A percentile compares a stretch with the other conserved stretches of the same genome.
phyloP scores from a whole-genome alignment of 805 yeast genomes.

The Schwanniomyces pseudopolymorphus region DNA sequence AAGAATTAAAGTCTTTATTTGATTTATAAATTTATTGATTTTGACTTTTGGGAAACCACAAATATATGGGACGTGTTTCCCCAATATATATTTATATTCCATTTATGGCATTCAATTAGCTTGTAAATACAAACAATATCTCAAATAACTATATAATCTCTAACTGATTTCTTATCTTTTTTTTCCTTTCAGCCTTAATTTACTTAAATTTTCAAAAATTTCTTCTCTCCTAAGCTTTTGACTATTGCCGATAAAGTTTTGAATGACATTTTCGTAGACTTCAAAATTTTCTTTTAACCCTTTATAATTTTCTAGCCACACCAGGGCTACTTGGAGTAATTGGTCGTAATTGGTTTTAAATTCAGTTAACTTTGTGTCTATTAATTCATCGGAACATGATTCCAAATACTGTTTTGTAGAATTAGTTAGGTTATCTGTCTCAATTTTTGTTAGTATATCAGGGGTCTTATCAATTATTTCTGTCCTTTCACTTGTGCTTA shows the following conservation, averaged over 20 bases:
- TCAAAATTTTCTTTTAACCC: constrained; percentile 63
- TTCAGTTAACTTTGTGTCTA: constrained; percentile 33
- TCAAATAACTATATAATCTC: too few species aligned
- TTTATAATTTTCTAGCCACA: constrained; percentile 53
- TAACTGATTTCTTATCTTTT: too few species aligned
- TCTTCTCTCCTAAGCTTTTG: constrained; percentile 67
- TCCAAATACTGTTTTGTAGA: constrained; percentile 26
- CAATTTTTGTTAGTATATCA: constrained; percentile 28
- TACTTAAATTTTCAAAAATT: constrained; percentile 31
- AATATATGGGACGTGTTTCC: too few species aligned
- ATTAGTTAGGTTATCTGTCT: constrained; percentile 34
- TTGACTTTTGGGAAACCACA: too few species aligned
- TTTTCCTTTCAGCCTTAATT: constrained; percentile 22
- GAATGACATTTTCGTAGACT: constrained; percentile 84
- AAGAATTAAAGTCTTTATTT: constrained; percentile 28
- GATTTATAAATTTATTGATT: constrained; percentile 12
- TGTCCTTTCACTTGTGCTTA: constrained; percentile 25
- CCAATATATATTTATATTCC: too few species aligned
- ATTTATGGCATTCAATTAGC: too few species aligned
- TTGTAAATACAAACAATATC: too few species aligned
- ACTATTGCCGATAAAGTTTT: constrained; percentile 85
- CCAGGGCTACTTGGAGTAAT: constrained; percentile 29
- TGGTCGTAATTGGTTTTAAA: constrained; percentile 23
- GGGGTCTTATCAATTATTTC: constrained; percentile 23
- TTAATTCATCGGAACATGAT: constrained; percentile 14